These are phyloP conservation scores for Lasiosphaeria hispida DNA, from an alignment of 495 filamentous ascomycete genomes.

Conservation along the genomic window DNA sequence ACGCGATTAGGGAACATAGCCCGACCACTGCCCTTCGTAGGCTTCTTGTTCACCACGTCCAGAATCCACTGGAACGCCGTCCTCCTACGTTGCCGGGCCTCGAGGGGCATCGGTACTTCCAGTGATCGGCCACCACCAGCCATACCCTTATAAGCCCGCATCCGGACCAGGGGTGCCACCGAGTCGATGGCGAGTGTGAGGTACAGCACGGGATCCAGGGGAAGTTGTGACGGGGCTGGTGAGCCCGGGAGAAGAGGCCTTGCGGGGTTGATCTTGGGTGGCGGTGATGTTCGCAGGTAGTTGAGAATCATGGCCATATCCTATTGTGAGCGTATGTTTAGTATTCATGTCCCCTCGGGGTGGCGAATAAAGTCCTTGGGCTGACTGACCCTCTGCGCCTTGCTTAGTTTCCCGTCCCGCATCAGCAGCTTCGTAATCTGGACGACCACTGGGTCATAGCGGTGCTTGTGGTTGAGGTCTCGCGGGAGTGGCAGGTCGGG, in stretches of 20 bases:
- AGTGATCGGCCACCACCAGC: constrained; percentile 83
- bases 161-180: constrained; percentile 82
- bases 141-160: constrained; percentile 70
- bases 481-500: constrained; percentile 64
- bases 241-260: constrained; percentile 69
- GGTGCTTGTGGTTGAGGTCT: constrained; percentile 62
- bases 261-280: constrained; percentile 65
- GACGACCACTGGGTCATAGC: constrained; percentile 77
- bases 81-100: constrained; percentile 69
- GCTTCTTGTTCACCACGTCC: constrained; percentile 70
- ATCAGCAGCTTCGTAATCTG: constrained; percentile 91
- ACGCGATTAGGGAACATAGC: constrained; percentile 69
- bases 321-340: constrained; percentile 42
- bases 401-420: constrained; percentile 79
- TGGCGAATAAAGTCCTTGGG: neutral
- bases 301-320: constrained; percentile 83
- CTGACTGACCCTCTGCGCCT: constrained; percentile 71
- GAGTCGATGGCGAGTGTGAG: constrained; percentile 91
- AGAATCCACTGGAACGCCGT: constrained; percentile 84
- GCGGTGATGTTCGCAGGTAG: constrained; percentile 77
- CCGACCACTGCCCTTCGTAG: constrained; percentile 59
- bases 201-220: constrained; percentile 73
- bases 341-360: neutral
- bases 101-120: constrained; percentile 76
- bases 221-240: constrained; percentile 70